Evolutionary conservation across 495 filamentous ascomycete species (phyloP).

Genomic region (Aspergillus asperescens): DNA sequence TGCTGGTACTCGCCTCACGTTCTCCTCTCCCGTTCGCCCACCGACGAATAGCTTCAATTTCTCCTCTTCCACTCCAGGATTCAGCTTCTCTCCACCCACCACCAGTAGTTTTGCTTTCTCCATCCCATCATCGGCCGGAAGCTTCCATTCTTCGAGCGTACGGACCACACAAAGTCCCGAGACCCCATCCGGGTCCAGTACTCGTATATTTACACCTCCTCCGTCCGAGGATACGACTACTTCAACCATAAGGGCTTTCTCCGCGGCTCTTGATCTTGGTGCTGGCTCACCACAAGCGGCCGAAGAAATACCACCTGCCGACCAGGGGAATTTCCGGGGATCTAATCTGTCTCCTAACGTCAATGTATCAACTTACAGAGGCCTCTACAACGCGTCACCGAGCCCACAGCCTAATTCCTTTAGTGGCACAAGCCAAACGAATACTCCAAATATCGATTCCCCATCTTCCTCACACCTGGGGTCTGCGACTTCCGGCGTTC

Average conservation of each 20-base stretch:
- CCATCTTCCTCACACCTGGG: background rate
- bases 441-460: background rate
- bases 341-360: background rate
- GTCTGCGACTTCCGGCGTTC: background rate
- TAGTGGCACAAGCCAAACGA: background rate
- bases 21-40: background rate
- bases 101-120: background rate
- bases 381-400: slow-evolving; percentile 5
- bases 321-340: background rate
- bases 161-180: background rate
- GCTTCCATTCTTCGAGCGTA: background rate
- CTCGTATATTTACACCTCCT: background rate
- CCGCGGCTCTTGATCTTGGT: background rate
- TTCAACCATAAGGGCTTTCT: background rate
- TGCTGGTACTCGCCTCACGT: background rate
- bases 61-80: background rate
- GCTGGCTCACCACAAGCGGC: background rate
- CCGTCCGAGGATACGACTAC: background rate
- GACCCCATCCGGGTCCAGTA: background rate
- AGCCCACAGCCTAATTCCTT: background rate
- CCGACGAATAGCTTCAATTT: background rate
- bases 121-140: background rate
- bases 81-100: background rate
- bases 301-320: background rate
- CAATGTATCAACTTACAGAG: slow-evolving; percentile 6